These are phyloP conservation scores for Monilinia vaccinii-corymbosi DNA, from an alignment of 2,329 filamentous ascomycete genomes.

Conservation along the genomic window DNA sequence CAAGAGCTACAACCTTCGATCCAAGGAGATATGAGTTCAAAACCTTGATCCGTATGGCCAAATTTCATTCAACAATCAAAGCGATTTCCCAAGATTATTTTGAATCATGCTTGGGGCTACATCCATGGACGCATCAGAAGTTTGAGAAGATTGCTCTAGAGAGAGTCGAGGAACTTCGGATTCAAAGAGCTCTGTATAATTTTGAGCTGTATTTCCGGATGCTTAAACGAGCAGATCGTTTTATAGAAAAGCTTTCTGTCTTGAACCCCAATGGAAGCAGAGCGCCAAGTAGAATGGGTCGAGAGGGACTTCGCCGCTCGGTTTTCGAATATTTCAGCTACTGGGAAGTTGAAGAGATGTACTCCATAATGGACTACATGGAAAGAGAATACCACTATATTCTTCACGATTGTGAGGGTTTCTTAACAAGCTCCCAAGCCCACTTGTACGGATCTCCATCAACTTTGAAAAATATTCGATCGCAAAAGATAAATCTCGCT, in stretches of 20 bases:
- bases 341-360: background rate
- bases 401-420: background rate
- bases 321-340: background rate
- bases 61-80: background rate
- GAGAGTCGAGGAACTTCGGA: background rate
- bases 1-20: background rate
- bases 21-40: background rate
- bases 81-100: background rate
- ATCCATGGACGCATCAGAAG: background rate
- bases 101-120: background rate
- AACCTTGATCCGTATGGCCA: background rate
- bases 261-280: background rate
- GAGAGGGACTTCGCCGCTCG: background rate
- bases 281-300: accelerated
- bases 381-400: background rate
- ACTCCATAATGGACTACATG: background rate
- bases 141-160: background rate
- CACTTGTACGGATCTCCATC: background rate
- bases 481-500: too few species aligned
- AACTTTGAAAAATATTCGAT: background rate
- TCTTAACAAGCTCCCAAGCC: background rate
- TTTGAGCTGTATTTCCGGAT: background rate
- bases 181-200: background rate
- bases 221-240: background rate
- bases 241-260: background rate